Conservation (phyloP, 495 filamentous ascomycete genomes). For the Chaetomium tenue region DNA sequence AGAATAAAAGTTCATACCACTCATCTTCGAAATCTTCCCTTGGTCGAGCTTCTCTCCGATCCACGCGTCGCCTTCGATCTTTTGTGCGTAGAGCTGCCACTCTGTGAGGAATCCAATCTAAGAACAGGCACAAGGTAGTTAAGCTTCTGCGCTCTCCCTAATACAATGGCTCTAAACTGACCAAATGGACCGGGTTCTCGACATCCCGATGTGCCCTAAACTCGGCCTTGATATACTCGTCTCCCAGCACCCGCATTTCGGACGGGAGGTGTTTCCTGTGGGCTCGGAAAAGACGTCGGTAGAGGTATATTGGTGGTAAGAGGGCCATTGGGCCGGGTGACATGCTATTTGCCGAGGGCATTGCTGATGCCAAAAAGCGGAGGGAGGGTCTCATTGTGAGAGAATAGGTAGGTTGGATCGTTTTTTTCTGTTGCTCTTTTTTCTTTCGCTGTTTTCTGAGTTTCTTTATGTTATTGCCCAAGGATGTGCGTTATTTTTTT, state of each 20-base stretch:
- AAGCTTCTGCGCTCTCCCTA: background rate
- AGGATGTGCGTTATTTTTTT: no score
- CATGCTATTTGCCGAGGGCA: conserved; percentile 33
- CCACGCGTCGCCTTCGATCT: conserved; percentile 83
- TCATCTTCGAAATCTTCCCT: conserved; percentile 87
- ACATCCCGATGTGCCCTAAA: conserved; percentile 77
- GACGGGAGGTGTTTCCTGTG: conserved; percentile 73
- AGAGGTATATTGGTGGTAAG: conserved; percentile 86
- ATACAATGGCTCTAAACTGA: conserved; percentile 41
- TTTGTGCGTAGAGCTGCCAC: conserved; percentile 93
- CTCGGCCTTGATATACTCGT: conserved; percentile 87
- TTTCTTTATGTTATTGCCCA: background rate
- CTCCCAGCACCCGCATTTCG: conserved; percentile 78
- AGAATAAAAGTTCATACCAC: conserved; percentile 54
- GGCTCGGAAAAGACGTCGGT: conserved; percentile 79
- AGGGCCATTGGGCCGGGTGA: conserved; percentile 66
- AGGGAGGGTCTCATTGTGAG: conserved; percentile 34
- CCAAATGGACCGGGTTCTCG: conserved; percentile 91
- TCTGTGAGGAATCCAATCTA: conserved; percentile 94
- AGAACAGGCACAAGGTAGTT: background rate
- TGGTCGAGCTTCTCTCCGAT: conserved; percentile 72
- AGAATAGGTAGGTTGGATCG: no score
- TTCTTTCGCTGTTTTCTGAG: background rate
- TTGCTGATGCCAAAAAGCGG: conserved; percentile 36
- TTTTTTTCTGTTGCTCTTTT: background rate